Evolutionary conservation across 768 basidiomycete genomes (phyloP), one percentile per base, ranked within the genome.

Genomic region (Mycena indigotica): DNA sequence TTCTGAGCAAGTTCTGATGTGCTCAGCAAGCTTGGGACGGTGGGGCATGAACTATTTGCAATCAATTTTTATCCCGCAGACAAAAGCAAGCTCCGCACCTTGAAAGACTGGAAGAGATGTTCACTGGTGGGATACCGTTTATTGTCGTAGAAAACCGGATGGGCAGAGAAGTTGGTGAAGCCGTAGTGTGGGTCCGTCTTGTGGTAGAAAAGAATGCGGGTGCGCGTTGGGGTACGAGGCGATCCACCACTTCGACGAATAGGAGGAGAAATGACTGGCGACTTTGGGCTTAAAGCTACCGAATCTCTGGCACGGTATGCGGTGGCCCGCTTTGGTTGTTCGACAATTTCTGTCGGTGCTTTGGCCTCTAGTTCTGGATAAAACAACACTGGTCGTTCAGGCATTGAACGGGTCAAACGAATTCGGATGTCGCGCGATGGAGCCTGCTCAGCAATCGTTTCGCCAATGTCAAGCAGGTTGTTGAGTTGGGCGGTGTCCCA

Each of bases 71-170:
- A 28, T 56, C 17, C 1, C 28, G 45, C 15, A 23, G n/a, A 24
- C 16, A 35, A 23, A 29, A 26, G 5, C 12, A 57, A 29, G 28
- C n/a, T n/a, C 61, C 69, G 12, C 53, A 85, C 86, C 68, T 88
- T 89, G 73, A 89, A 81, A 2, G 88, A 85, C 63, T 90, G 88
- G 65, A 88, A 90, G 12, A 90, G 78, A 69, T 90, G 89, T 67
- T 89, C 89, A 66, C 86, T 86, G 0, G 88, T 91, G 1, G 88
- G 86, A 66, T 89, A 91, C 53, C 71, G 76, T 66, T 84, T 86
- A 38, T 83, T 83, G 28, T 83, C 78, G 67, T 87, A 85, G 10
- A 74, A 63, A 10, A 91, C 81, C 41, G 82, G 75, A 68, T 89
- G 87, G 0, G 82, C 68, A 10, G 89, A 89, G 69, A 89, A 89